These are phyloP conservation scores for Prototheca stagnorum DNA, from an alignment of 163 green algal genomes.

Conservation along the genomic window DNA sequence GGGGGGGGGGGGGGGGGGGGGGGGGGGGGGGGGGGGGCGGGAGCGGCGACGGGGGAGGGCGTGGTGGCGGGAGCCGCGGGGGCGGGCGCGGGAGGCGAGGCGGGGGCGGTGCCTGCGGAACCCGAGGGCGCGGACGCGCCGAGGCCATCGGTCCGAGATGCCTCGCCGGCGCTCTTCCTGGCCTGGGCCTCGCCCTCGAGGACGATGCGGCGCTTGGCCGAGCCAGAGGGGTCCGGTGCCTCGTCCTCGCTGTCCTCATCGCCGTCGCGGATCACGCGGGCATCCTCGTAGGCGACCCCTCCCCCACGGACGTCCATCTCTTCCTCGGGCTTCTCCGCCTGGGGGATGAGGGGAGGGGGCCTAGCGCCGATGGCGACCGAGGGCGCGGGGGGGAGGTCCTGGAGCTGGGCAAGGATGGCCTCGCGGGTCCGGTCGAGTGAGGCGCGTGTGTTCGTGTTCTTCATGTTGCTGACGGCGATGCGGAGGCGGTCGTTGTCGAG, in stretches of 20 bases:
- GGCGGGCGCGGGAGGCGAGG: too few relatives aligned
- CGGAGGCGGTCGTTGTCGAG: conserved; percentile 74
- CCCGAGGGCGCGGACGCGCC: too few relatives aligned
- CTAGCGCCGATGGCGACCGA: conserved; percentile 20
- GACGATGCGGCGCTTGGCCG: too few relatives aligned
- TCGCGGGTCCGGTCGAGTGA: conserved; percentile 50
- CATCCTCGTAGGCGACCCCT: conserved; percentile 36
- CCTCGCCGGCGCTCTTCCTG: too few relatives aligned
- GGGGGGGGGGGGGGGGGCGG: too few relatives aligned
- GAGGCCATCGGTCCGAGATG: too few relatives aligned
- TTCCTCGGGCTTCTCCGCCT: conserved; percentile 12
- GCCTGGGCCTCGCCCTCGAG: too few relatives aligned
- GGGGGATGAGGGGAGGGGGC: conserved; percentile 12
- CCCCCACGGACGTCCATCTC: conserved; percentile 30
- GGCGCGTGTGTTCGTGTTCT: conserved; percentile 60
- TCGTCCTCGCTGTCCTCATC: conserved; percentile 15
- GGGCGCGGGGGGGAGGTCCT: conserved; percentile 40
- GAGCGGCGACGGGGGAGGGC: too few relatives aligned
- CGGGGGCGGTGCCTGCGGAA: too few relatives aligned
- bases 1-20: too few relatives aligned
- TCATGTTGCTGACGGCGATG: conserved; percentile 75
- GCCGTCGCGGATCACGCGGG: conserved; percentile 20
- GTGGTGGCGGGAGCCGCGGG: too few relatives aligned
- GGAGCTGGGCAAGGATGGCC: conserved; percentile 50
- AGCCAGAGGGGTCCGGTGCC: too few relatives aligned